Evolutionary conservation across 176 grass and related monocot species (phyloP).

Genomic region (Paspalum vaginatum): DNA sequence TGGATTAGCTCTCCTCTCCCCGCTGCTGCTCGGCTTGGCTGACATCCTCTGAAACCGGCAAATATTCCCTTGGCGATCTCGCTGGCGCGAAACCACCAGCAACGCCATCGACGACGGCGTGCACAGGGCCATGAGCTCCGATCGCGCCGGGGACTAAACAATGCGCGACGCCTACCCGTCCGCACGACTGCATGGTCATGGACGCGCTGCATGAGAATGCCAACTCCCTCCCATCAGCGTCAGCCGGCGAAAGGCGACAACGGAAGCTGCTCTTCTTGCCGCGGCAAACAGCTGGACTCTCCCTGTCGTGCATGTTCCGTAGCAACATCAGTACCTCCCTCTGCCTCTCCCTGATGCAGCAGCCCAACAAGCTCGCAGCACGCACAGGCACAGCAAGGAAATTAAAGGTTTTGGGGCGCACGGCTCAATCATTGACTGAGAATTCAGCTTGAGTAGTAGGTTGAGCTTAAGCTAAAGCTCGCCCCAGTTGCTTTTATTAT

Average conservation of each 20-base stretch:
- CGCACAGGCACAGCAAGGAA: background rate
- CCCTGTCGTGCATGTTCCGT: constrained; percentile 12
- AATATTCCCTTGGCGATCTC: constrained; percentile 36
- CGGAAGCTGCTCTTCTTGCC: background rate
- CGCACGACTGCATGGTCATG: background rate
- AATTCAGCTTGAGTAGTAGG: background rate
- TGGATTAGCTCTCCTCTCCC: too few species aligned
- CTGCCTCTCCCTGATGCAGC: background rate
- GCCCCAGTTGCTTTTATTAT: background rate
- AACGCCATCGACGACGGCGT: constrained; percentile 14
- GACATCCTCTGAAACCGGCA: constrained; percentile 6
- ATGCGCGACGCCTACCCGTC: constrained; percentile 1
- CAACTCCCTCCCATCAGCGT: background rate
- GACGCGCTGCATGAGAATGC: background rate
- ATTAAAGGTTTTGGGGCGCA: background rate
- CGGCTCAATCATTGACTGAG: constrained; percentile 21
- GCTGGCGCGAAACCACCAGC: constrained; percentile 42
- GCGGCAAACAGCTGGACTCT: constrained; percentile 27
- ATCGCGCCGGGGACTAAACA: constrained; percentile 27
- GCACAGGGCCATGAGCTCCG: background rate
- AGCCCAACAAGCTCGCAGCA: background rate
- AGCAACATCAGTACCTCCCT: background rate
- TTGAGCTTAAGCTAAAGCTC: background rate
- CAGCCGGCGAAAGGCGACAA: constrained; percentile 18
- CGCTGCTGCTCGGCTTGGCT: background rate